Conservation (phyloP, 305 asterid species). For the Withania somnifera region DNA sequence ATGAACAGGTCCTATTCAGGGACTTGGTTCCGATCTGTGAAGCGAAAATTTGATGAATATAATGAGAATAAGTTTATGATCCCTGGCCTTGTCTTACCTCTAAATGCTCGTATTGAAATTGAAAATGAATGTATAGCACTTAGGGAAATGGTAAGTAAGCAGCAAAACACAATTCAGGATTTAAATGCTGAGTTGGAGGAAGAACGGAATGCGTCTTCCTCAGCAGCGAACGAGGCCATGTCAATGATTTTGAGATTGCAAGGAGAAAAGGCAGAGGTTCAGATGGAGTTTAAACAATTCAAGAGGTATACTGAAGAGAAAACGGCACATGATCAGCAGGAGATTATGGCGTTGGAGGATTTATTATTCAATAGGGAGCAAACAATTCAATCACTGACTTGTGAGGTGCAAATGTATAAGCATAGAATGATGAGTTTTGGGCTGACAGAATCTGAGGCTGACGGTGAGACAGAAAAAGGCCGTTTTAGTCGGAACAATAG, state of each 20-base stretch:
- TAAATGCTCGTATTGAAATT: slow-evolving; percentile 71
- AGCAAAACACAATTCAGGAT: slow-evolving; percentile 69
- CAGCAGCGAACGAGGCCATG: slow-evolving; percentile 98
- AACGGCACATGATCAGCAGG: slow-evolving; percentile 90
- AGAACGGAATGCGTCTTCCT: slow-evolving; percentile 88
- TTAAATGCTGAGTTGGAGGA: slow-evolving; percentile 76
- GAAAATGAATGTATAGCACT: slow-evolving; percentile 68
- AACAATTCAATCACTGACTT: slow-evolving; percentile 61
- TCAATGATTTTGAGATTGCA: slow-evolving; percentile 97
- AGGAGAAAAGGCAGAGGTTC: slow-evolving; percentile 93
- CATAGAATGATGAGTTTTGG: slow-evolving; percentile 92
- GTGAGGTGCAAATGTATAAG: slow-evolving; percentile 80
- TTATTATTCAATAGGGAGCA: slow-evolving; percentile 84
- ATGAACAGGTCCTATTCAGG: slow-evolving; percentile 45
- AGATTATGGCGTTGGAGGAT: slow-evolving; percentile 56
- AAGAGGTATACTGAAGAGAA: slow-evolving; percentile 92
- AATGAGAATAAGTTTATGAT: slow-evolving; percentile 33
- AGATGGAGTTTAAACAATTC: slow-evolving; percentile 93
- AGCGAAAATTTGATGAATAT: slow-evolving; percentile 56
- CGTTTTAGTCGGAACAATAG: slow-evolving; percentile 39
- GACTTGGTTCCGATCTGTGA: slow-evolving; percentile 51
- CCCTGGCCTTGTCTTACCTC: slow-evolving; percentile 52
- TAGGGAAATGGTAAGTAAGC: slow-evolving; percentile 72
- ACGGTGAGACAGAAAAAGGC: slow-evolving; percentile 24
- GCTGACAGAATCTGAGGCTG: slow-evolving; percentile 50